Evolutionary conservation across 192 early-diverging fungal species (phyloP).

Genomic region (Coemansia sp.): DNA sequence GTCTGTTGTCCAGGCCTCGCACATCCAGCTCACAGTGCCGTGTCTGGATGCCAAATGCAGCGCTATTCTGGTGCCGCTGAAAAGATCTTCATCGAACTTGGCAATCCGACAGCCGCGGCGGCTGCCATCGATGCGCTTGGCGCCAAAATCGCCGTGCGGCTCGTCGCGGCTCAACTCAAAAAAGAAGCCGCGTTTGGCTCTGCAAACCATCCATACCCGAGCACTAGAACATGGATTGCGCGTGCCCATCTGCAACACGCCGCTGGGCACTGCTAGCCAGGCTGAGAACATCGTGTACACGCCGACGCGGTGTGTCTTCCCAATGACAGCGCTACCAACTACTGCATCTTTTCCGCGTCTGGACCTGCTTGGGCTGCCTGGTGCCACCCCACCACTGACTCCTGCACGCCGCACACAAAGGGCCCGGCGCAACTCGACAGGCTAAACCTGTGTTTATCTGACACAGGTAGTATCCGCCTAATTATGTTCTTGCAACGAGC

Average conservation of each 20-base stretch:
- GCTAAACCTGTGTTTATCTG: neutral
- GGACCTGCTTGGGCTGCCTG: neutral
- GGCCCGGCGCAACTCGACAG: conserved; percentile 35
- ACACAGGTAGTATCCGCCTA: neutral
- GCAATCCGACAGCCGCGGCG: conserved; percentile 23
- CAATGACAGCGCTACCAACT: conserved; percentile 14
- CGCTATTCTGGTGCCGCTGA: conserved; percentile 5
- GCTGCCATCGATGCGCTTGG: conserved; percentile 12
- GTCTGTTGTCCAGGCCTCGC: conserved; percentile 1
- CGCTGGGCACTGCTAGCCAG: conserved; percentile 25
- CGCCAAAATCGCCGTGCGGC: conserved; percentile 14
- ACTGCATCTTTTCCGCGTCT: conserved; percentile 7
- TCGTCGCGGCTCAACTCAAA: conserved; percentile 14
- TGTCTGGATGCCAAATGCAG: conserved; percentile 7
- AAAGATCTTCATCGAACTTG: conserved; percentile 9
- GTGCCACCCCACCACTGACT: neutral
- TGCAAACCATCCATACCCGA: conserved; percentile 44
- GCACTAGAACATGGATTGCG: conserved; percentile 49
- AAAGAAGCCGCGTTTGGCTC: conserved; percentile 31
- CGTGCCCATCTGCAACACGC: conserved; percentile 44
- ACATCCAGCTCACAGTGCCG: conserved; percentile 6
- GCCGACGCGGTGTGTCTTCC: neutral
- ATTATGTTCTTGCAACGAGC: neutral
- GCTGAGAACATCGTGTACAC: conserved; percentile 39
- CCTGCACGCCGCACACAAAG: neutral